phyloP scores from a whole-genome alignment of 2,329 filamentous ascomycete genomes.

The Scedosporium apiospermum region DNA sequence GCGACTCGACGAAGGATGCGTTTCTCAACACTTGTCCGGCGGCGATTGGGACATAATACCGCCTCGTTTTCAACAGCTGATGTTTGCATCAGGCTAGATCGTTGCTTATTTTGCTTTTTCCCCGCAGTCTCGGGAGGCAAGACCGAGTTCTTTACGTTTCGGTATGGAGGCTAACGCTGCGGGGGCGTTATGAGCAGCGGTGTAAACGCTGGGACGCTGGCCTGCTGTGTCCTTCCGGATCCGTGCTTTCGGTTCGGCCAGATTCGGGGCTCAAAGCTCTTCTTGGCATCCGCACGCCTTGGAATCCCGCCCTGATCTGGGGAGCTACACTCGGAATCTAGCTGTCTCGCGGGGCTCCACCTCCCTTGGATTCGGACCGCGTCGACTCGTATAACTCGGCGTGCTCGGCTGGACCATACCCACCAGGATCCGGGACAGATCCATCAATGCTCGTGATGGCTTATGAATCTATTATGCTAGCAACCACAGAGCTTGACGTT shows the following conservation, averaged over 20 bases:
- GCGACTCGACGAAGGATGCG: neutral
- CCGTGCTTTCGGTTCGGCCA: neutral
- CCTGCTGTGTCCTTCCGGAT: neutral
- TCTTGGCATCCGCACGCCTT: neutral
- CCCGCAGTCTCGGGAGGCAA: neutral
- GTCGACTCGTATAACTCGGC: neutral
- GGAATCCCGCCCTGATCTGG: neutral
- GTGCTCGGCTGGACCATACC: neutral
- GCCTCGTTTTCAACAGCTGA: neutral
- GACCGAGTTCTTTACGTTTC: neutral
- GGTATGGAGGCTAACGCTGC: neutral
- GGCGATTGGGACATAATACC: neutral
- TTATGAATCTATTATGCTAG: too few relatives aligned
- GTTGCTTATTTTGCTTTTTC: neutral
- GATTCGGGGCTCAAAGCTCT: neutral
- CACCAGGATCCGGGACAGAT: too few relatives aligned
- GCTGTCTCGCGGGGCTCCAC: neutral
- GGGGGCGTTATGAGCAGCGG: neutral
- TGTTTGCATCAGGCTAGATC: neutral
- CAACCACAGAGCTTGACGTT: too few relatives aligned
- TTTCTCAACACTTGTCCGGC: neutral
- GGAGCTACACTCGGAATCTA: neutral
- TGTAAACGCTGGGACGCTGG: neutral
- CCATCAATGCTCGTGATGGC: too few relatives aligned
- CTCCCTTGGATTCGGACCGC: neutral